These are phyloP conservation scores for Lactarius hatsudake DNA, from an alignment of 768 basidiomycete species.

Conservation along the genomic window DNA sequence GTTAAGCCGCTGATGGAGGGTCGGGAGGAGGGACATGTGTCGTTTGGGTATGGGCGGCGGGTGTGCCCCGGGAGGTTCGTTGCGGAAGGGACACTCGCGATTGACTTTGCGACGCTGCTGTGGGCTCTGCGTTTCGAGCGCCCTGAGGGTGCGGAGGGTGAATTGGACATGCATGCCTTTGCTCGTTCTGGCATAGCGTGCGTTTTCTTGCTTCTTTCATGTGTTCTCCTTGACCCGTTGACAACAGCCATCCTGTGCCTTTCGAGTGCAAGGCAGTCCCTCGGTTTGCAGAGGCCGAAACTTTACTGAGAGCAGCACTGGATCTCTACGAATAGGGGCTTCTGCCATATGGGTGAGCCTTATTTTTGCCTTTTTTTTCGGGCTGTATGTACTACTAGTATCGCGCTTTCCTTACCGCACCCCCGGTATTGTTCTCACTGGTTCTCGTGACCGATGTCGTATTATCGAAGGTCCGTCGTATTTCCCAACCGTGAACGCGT, in stretches of 20 bases:
- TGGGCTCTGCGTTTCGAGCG: constrained; percentile 1
- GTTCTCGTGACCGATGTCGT: neutral
- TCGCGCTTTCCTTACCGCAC: neutral
- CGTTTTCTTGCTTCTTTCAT: too few relatives aligned
- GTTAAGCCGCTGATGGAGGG: neutral
- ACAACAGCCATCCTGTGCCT: neutral
- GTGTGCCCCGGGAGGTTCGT: neutral
- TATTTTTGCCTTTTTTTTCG: neutral
- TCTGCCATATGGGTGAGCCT: neutral
- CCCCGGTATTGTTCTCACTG: neutral
- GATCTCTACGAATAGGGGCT: neutral
- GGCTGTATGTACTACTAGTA: too few relatives aligned
- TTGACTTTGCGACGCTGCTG: neutral
- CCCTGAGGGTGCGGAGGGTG: neutral
- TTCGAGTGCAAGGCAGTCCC: constrained; percentile 2
- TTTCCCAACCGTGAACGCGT: too few relatives aligned
- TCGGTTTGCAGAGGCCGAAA: constrained; percentile 3
- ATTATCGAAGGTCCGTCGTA: neutral
- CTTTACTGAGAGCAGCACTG: neutral
- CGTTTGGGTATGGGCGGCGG: neutral
- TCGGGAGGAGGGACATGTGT: neutral
- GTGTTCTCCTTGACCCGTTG: neutral
- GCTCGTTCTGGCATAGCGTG: neutral
- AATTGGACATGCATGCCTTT: neutral
- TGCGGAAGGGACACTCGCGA: neutral